These are phyloP conservation scores for Hypoxylon sp. DNA, from an alignment of 2,329 filamentous ascomycete genomes.

Conservation along the genomic window DNA sequence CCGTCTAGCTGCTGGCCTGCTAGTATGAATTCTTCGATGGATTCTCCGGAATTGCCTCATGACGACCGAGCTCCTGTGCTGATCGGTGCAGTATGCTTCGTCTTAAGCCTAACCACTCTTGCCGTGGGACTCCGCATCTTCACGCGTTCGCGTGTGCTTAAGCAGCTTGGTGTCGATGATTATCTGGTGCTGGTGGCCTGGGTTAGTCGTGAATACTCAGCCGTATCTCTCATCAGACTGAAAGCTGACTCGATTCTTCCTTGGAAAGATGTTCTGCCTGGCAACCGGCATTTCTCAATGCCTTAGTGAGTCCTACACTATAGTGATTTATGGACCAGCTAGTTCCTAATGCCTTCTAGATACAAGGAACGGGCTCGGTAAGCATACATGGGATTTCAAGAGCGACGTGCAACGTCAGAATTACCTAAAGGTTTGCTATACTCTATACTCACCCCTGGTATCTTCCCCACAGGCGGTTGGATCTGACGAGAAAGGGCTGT, in stretches of 20 bases:
- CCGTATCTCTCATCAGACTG: constrained; percentile 5
- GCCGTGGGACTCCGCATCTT: constrained; percentile 44
- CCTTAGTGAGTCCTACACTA: constrained; percentile 30
- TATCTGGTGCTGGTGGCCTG: constrained; percentile 45
- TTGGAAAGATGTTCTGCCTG: constrained; percentile 31
- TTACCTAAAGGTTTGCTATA: constrained; percentile 35
- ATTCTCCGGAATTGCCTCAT: constrained; percentile 21
- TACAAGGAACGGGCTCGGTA: constrained; percentile 37
- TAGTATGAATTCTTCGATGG: constrained; percentile 26
- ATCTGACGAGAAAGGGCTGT: constrained; percentile 5
- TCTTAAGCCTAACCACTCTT: constrained; percentile 39
- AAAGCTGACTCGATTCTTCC: constrained; percentile 2
- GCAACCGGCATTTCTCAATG: constrained; percentile 38
- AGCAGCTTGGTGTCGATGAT: constrained; percentile 45
- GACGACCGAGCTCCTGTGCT: constrained; percentile 37
- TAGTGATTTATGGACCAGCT: neutral
- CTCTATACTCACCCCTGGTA: too few relatives aligned
- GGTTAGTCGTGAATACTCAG: constrained; percentile 47
- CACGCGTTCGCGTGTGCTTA: constrained; percentile 42
- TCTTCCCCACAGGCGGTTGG: neutral
- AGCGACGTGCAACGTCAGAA: constrained; percentile 18
- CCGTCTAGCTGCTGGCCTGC: constrained; percentile 5
- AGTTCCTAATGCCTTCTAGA: constrained; percentile 27
- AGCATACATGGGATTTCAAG: constrained; percentile 36
- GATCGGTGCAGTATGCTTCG: constrained; percentile 36